A percentile compares a stretch with the other conserved stretches of the same genome.
Evolutionary conservation across 2,329 filamentous ascomycete genomes (phyloP).

Genomic region (Fusarium illudens): DNA sequence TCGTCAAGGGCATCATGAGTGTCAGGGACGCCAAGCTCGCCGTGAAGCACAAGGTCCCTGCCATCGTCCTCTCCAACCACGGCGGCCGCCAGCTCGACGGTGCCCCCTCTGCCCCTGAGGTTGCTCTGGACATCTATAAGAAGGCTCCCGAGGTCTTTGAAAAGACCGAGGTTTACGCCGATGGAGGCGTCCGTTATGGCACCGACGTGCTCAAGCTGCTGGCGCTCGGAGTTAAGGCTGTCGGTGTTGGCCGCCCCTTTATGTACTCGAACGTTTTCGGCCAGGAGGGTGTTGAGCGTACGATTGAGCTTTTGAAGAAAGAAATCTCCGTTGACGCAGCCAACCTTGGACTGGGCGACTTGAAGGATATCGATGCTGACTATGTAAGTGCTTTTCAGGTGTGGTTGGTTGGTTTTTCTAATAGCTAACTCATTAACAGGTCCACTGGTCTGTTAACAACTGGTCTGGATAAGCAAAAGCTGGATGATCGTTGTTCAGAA

Average conservation of each 20-base stretch:
- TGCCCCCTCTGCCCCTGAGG: constrained; percentile 46
- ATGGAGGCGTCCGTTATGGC: constrained; percentile 52
- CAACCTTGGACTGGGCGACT: constrained; percentile 48
- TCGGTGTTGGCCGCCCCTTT: constrained; percentile 57
- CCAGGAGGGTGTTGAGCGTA: constrained; percentile 53
- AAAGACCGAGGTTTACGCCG: constrained; percentile 46
- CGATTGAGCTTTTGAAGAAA: constrained; percentile 53
- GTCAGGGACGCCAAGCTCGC: constrained; percentile 46
- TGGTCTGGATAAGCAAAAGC: not conserved
- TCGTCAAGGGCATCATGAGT: constrained; percentile 49
- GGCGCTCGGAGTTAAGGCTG: constrained; percentile 50
- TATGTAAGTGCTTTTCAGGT: constrained; percentile 9
- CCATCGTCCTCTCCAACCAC: constrained; percentile 51
- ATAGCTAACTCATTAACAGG: not conserved
- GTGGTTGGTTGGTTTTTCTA: not conserved
- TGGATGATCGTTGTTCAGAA: no score
- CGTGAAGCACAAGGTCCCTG: constrained; percentile 34
- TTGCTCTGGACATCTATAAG: constrained; percentile 47
- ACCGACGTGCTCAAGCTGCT: constrained; percentile 50
- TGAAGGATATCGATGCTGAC: constrained; percentile 40
- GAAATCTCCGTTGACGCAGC: constrained; percentile 54
- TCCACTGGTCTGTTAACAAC: not conserved
- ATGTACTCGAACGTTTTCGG: constrained; percentile 51
- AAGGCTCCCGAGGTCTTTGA: constrained; percentile 46
- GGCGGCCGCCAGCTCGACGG: constrained; percentile 50